These are phyloP conservation scores for Tetrahymena thermophila DNA, from an alignment of 73 alveolate genomes.

Conservation along the genomic window DNA sequence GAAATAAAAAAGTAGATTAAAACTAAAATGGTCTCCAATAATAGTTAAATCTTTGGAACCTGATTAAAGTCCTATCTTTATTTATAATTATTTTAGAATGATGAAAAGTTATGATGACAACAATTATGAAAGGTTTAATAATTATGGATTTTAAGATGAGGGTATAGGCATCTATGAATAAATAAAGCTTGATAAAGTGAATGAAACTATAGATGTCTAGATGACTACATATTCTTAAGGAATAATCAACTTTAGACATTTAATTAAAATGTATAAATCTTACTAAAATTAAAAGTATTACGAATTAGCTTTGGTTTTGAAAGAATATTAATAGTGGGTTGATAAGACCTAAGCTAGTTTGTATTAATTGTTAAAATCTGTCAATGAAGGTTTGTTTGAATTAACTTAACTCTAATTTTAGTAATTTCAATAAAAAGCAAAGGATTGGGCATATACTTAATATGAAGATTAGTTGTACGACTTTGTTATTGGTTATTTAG, in stretches of 20 bases:
- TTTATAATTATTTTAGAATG: neutral
- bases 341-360: neutral
- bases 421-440: neutral
- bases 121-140: neutral
- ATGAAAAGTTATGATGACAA: neutral
- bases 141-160: neutral
- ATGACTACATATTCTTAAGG: neutral
- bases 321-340: neutral
- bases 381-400: neutral
- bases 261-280: neutral
- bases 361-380: neutral
- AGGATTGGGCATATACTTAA: neutral
- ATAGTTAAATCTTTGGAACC: neutral
- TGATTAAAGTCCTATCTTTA: neutral
- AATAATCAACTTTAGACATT: neutral
- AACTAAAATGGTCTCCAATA: neutral
- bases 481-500: neutral
- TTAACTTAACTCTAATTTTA: neutral
- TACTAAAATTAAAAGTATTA: neutral
- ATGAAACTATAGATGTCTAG: neutral
- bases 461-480: neutral
- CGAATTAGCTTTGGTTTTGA: neutral
- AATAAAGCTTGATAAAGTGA: neutral
- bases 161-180: neutral
- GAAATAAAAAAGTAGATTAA: neutral